Percentiles rank a stretch among this genome's conserved stretches.
Conservation (phyloP, 495 filamentous ascomycete genomes). For the Sporormia fimetaria region DNA sequence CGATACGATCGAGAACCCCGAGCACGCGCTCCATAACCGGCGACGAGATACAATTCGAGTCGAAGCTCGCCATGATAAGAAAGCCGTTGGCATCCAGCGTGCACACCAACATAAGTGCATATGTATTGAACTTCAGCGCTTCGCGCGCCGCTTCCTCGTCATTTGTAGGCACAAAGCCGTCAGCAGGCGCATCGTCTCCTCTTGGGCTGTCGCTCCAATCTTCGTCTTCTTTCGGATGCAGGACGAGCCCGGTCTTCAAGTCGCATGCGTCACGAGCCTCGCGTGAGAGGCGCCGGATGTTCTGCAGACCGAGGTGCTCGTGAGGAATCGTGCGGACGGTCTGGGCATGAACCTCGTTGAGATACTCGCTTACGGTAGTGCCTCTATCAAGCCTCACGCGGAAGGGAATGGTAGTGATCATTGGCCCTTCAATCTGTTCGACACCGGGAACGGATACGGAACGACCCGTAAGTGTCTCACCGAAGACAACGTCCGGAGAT, state of each 20-base stretch:
- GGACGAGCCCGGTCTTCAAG: slow-evolving; percentile 16
- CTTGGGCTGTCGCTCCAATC: slow-evolving; percentile 21
- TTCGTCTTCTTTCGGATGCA: slow-evolving; percentile 26
- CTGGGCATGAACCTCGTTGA: slow-evolving; percentile 20
- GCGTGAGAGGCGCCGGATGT: slow-evolving; percentile 17
- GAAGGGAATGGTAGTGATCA: slow-evolving; percentile 26
- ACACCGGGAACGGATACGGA: slow-evolving; percentile 16
- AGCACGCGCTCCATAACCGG: slow-evolving; percentile 39
- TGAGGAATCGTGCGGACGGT: slow-evolving; percentile 13
- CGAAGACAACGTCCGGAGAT: slow-evolving; percentile 34
- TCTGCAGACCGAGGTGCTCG: slow-evolving; percentile 24
- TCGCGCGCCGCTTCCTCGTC: slow-evolving; percentile 48
- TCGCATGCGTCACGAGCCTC: slow-evolving; percentile 21
- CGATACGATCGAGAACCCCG: slow-evolving; percentile 31
- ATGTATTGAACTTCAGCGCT: slow-evolving; percentile 56
- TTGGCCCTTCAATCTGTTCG: slow-evolving; percentile 24
- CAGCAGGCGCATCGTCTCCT: slow-evolving; percentile 34
- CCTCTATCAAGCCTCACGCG: slow-evolving; percentile 10
- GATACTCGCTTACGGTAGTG: slow-evolving; percentile 8
- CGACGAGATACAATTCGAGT: slow-evolving; percentile 37
- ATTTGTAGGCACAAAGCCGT: slow-evolving; percentile 34
- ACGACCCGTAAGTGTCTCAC: slow-evolving; percentile 24
- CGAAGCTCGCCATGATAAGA: slow-evolving; percentile 51
- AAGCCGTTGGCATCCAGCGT: slow-evolving; percentile 46
- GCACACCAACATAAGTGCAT: slow-evolving; percentile 54